Evolutionary conservation across 768 basidiomycete species (phyloP).

Genomic region (Phaffia tasmanica): DNA sequence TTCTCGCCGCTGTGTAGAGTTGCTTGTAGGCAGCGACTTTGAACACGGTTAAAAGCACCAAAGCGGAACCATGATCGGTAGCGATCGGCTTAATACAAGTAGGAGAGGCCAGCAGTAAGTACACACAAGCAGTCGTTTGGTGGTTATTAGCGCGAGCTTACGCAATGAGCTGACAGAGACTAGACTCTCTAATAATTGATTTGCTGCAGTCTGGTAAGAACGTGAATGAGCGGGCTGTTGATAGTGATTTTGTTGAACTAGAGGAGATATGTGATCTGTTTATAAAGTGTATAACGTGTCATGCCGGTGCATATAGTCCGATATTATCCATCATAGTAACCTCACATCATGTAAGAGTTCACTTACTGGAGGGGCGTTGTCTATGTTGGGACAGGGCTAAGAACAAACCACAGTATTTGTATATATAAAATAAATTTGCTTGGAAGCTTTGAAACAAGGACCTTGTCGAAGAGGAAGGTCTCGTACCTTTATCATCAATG

Average conservation of each 20-base stretch:
- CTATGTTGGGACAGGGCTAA: not conserved
- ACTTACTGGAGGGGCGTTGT: not conserved
- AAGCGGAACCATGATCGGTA: conserved; percentile 77
- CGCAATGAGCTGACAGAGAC: conserved; percentile 19
- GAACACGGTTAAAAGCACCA: conserved; percentile 80
- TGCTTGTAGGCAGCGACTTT: conserved; percentile 49
- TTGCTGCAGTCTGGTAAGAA: not conserved
- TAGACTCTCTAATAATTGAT: not conserved
- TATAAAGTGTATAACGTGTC: not conserved
- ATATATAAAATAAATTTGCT: not conserved
- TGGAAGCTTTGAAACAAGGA: not conserved
- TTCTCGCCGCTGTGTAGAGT: conserved; percentile 43
- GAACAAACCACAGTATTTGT: not conserved
- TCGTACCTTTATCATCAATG: conserved; percentile 10
- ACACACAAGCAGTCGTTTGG: no score
- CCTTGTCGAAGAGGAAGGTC: not conserved
- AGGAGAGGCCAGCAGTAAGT: not conserved
- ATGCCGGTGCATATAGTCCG: not conserved
- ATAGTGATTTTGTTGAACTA: no score
- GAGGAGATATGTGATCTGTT: not conserved
- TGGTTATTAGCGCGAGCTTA: not conserved
- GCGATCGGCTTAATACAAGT: conserved; percentile 52
- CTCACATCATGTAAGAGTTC: not conserved
- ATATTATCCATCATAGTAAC: no score
- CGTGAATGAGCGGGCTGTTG: not conserved